Conservation (phyloP, 116 monocot genomes). For the Phalaenopsis hybrid region DNA sequence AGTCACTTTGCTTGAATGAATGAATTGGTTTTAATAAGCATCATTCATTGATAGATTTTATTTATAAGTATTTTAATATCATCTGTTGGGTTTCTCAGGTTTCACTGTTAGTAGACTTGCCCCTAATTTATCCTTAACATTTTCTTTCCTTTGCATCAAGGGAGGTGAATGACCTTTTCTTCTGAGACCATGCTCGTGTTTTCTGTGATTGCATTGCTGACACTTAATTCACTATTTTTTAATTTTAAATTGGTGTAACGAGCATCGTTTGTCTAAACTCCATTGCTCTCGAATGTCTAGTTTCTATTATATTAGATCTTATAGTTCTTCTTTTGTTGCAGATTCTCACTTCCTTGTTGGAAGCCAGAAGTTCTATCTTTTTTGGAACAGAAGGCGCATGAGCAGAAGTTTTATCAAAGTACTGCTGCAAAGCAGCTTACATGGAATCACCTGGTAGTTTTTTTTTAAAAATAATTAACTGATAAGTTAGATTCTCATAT, state of each 20-base stretch:
- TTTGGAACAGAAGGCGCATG: neutral
- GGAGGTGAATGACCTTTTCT: neutral
- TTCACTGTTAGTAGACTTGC: neutral
- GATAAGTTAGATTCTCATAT: neutral
- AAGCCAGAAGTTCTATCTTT: neutral
- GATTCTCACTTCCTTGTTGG: neutral
- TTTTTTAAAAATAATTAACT: constrained; percentile 1
- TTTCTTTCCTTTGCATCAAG: neutral
- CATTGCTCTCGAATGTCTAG: neutral
- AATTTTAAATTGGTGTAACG: neutral
- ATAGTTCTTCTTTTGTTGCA: neutral
- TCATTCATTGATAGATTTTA: neutral
- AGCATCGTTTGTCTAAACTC: neutral
- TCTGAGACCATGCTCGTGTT: neutral
- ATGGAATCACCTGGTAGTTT: constrained; percentile 7
- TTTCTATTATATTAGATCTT: neutral
- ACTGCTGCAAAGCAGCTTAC: neutral
- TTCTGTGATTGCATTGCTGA: neutral
- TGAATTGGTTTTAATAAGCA: neutral
- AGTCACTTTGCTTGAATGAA: no score
- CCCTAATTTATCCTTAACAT: neutral
- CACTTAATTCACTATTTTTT: neutral
- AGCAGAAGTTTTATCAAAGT: neutral
- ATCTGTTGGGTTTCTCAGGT: neutral
- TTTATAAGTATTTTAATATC: neutral